Conservation (phyloP, 2,329 filamentous ascomycete genomes). For the Pseudogymnoascus sp. region DNA sequence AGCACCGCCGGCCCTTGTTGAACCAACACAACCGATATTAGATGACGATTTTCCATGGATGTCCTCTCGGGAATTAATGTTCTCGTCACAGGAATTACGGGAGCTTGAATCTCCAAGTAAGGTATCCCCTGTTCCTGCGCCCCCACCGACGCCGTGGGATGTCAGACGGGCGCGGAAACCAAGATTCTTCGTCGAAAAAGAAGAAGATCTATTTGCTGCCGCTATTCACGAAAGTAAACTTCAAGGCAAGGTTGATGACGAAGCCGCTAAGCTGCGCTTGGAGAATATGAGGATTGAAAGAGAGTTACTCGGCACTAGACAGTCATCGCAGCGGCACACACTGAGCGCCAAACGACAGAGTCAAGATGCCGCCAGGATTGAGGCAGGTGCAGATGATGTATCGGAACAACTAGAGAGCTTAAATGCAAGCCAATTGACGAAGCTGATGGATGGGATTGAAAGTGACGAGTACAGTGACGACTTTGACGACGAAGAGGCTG, state of each 20-base stretch:
- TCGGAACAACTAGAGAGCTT: neutral
- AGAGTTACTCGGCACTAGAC: neutral
- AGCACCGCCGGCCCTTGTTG: neutral
- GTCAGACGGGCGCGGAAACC: slow-evolving; percentile 9
- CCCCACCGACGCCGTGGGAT: slow-evolving; percentile 1
- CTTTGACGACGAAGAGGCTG: neutral
- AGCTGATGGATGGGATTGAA: neutral
- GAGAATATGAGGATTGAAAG: slow-evolving; percentile 5
- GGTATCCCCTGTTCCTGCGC: neutral
- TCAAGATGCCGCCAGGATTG: neutral
- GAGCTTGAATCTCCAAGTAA: slow-evolving; percentile 34
- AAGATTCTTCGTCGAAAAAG: slow-evolving; percentile 27
- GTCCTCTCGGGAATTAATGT: slow-evolving; percentile 36
- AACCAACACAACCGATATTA: neutral
- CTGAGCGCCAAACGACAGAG: neutral
- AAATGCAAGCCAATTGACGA: neutral
- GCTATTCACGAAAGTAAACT: slow-evolving; percentile 23
- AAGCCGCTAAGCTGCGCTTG: neutral
- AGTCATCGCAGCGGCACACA: neutral
- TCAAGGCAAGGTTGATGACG: neutral
- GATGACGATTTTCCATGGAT: neutral
- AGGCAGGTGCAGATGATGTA: neutral
- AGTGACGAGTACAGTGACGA: neutral
- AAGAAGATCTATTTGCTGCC: slow-evolving; percentile 24
- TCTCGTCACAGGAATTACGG: slow-evolving; percentile 43